Base-by-base conservation (phyloP, 2,329 filamentous ascomycete species). In the Hypocrella siamensis region DNA sequence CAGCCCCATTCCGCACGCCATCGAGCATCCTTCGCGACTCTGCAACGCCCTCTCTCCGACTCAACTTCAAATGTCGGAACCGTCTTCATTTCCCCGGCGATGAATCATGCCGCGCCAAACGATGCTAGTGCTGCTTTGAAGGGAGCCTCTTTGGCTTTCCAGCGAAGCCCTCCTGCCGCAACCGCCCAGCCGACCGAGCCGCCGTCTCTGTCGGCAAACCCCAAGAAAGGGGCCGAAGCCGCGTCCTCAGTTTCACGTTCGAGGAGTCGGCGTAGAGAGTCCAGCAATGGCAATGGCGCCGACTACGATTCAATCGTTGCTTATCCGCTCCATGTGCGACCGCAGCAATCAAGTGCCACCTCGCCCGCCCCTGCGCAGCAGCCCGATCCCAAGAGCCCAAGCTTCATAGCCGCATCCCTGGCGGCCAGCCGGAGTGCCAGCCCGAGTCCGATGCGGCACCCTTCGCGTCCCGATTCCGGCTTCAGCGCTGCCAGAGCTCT, bases 371-470 rank as follows among this genome's bases (percentile, higher is more conserved):
- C 28, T 15, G 28, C 36, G 28, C 33, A 22, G 25, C 35, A 33
- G 36, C 35, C 46, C 33, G 61, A 61, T 35, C 45, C 54, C 11
- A 65, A 63, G 36, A 75, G 66, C 28, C 63, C 73, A 5, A 58
- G 77, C 70, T 53, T 57, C 36, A 59, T 59, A 32, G 56, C 56
- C 11, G 75, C 74, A 15, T 75, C 71, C 34, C 60, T 75, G 46
- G 68, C 70, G 12, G 64, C 60, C 17, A 70, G 70, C 39, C 57
- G 65, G 4, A 65, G 51, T 35, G 61, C 56, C 17, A 63, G 58
- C 35, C 54, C 58, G 9, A 51, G 45, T 6, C 46, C 50, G 14
- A 4, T 17, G 14, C 35, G 34, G 3, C 37, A 35, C 18, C 41
- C 43, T 31, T 47, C 40, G 4, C 43, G 32, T 38, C 52, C 47